Evolutionary conservation across 2,329 filamentous ascomycete species (phyloP), one percentile per base, ranked within the genome.

Genomic region (Ophiostoma quercus): DNA sequence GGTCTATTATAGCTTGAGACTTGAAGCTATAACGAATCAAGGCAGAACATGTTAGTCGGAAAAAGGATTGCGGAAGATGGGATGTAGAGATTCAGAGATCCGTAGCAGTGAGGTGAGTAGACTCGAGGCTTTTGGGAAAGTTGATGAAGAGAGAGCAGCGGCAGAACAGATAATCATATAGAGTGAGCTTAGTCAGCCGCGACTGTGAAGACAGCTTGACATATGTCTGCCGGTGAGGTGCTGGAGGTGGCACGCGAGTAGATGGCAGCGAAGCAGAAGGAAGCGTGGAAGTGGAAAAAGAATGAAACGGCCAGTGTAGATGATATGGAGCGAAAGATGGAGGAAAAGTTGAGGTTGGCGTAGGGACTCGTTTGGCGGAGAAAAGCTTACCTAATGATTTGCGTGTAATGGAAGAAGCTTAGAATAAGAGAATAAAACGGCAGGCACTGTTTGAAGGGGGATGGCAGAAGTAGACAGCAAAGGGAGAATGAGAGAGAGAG

Each of bases 21-120:
- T 16, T 65, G n/a, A 57, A 57, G 51, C 51, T 57, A 57, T 29
- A 57, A 57, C 51, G n/a, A 8, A 57, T 14, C n/a, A 25, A 25
- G 51, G 51, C 51, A 69, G 39, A 71, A 29, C 6, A 71, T 62
- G 67, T 60, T 68, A 68, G 22, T 57, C 11, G 51, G 51, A 57
- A 29, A 25, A 57, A 25, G 51, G 51, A 57, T 25, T 29, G 51
- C 51, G 43, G 43, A 47, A 47, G 43, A 47, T n/a, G 43, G 43
- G 19, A 19, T 7, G n/a, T 57, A 3, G 22, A 34, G 34, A 34
- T 34, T 8, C 22, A 57, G 51, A 54, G n/a, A 3, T 14, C 8
- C 51, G 25, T 29, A 54, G n/a, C 12, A 25, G 4, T 11, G 22
- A 54, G 51, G 2, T 2, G 51, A 29, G 25, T 29, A 29, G 25